Evolutionary conservation across 2,329 filamentous ascomycete genomes (phyloP).

Genomic region (Xylaria sp.): DNA sequence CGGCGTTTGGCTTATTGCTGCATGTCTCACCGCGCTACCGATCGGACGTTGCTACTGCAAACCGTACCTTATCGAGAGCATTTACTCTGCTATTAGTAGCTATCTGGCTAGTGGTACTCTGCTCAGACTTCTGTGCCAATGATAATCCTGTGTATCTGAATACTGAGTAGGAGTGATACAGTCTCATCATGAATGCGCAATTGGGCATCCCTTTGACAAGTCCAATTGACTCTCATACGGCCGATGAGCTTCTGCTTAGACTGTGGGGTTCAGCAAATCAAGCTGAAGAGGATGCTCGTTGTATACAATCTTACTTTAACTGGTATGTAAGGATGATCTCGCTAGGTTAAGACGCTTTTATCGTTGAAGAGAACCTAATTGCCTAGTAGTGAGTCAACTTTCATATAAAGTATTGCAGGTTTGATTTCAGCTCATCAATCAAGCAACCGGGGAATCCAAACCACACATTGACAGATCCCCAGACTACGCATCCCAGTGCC

Average conservation of each 20-base stretch:
- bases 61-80: background rate
- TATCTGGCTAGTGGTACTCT: background rate
- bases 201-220: conserved; percentile 19
- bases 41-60: background rate
- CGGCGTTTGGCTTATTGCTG: background rate
- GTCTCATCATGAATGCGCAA: conserved; percentile 14
- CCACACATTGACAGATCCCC: background rate
- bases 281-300: conserved; percentile 23
- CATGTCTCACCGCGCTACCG: conserved; percentile 23
- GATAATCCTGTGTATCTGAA: background rate
- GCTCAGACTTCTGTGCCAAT: background rate
- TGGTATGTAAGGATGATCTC: conserved; percentile 26
- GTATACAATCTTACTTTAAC: conserved; percentile 36
- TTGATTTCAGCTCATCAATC: background rate
- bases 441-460: background rate
- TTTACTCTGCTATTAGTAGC: background rate
- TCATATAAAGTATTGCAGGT: background rate
- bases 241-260: conserved; percentile 26
- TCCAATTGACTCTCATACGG: conserved; percentile 16
- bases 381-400: conserved; percentile 18
- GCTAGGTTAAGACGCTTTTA: background rate
- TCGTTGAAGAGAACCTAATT: conserved; percentile 7
- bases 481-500: conserved; percentile 36
- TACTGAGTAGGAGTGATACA: background rate
- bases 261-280: conserved; percentile 33